These are phyloP conservation scores for Dactylis glomerata DNA, from an alignment of 176 grass and related monocot genomes.

Conservation along the genomic window DNA sequence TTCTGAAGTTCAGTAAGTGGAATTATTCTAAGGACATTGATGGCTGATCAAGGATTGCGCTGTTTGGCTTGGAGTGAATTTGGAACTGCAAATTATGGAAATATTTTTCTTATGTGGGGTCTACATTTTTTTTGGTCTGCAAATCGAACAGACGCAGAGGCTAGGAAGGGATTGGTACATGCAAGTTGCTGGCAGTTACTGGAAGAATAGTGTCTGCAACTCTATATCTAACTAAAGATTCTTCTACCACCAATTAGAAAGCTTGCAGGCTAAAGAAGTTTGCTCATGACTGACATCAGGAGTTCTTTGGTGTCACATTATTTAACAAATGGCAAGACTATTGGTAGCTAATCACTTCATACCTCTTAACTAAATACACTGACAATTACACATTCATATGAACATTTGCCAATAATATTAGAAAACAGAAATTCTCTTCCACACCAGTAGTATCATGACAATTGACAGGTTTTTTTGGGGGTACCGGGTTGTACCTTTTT, in stretches of 20 bases:
- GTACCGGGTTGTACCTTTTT: neutral
- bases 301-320: neutral
- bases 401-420: neutral
- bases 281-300: neutral
- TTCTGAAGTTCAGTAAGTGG: neutral
- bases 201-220: neutral
- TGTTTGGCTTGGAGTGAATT: conserved; percentile 1
- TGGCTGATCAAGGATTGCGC: neutral
- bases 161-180: neutral
- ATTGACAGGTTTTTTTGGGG: no score
- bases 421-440: neutral
- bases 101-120: neutral
- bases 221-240: neutral
- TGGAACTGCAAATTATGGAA: conserved; percentile 1
- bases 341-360: neutral
- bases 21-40: neutral
- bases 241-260: neutral
- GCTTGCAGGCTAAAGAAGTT: neutral
- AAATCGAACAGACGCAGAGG: neutral
- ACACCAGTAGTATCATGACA: neutral
- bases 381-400: neutral
- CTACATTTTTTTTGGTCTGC: neutral
- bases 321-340: neutral
- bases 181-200: neutral
- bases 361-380: neutral